Base-by-base conservation (phyloP, 352 stramenopile genomes). In the Pythium guiyangense region DNA sequence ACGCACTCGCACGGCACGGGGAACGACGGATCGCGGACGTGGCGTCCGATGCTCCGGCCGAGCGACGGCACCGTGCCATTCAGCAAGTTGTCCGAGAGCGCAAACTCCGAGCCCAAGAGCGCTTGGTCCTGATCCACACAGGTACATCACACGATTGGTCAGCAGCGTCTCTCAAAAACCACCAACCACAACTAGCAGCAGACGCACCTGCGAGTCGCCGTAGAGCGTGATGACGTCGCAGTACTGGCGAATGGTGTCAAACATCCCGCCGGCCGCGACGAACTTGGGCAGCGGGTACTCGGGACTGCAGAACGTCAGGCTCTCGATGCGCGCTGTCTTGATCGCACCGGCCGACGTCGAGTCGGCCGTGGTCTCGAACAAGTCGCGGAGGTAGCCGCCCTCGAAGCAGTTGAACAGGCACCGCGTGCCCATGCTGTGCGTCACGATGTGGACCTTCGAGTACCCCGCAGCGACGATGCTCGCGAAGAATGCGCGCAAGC, bases 271-370 rank as follows among this genome's bases (percentile, higher is more conserved):
- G 12, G 63, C 61, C 22, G 74, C 63, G n/a, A 68, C 54, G 35
- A 88, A 90, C 10, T 62, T 61, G 12, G 48, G 29, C 14, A 84
- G 48, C 1, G 75, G 73, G 52, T 80, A 90, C 50, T 88, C 77
- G 18, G 79, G 75, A 53, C 82, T 90, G 35, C 84, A 71, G 39
- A 88, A 66, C 25, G 75, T 85, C 8, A 88, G 40, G 47, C 61
- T 67, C 49, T 52, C 49, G 17, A 63, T 59, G 39, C 58, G 14
- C 29, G 50, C 46, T 0, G 49, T 44, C 27, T 62, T 62, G 57
- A 52, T 4, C 29, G 29, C 20, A 6, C 57, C 57, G 8, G 12
- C 9, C 35, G 22, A 22, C 22, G n/a, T n/a, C 22, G 44, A 20
- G 34, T 64, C 58, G 1, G 50, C 50, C 4, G 58, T 44, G 1